Base-by-base conservation (phyloP, 1,284 basidiomycete genomes). In the Puccinia sorghi region DNA sequence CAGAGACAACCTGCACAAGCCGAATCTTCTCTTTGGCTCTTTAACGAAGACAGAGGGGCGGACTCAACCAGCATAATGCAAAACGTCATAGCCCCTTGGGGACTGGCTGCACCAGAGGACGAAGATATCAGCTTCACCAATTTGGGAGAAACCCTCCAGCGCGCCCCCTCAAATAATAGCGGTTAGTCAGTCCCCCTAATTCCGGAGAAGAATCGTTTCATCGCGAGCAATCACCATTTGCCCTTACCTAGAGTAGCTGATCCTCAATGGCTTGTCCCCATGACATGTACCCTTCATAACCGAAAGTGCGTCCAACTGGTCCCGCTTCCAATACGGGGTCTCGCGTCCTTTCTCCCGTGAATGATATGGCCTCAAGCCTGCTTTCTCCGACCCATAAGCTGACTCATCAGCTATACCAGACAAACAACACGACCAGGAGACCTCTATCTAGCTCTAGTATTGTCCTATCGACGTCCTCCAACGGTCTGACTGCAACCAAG, bases 1-100 rank as follows among this genome's bases (percentile, higher is more conserved):
- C 39, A 67, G 25, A 63, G 61, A 32, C 61, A 64, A 0, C 43
- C 32, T 25, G 2, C 25, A 9, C 46, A 69, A 52, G 66, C 59
- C 41, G 61, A 76, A 22, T 66, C 73, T 5, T 76, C 73, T 17
- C 73, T 76, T 52, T 76, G 73, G 73, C 61, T 76, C 20, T 76
- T 76, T 13, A 32, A 76, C 32, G 63, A 56, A 1, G 61, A 54
- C 17, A 37, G 48, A 64, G 52, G 46, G n/a, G 73, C 61, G 15
- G 61, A 63, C 37, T 63, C 73, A 54, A 67, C 63, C 11, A 76
- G 67, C 25, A 48, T 76, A 27, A 63, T 76, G 52, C 61, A 66
- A 56, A 63, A 17, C 27, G 73, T 67, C 22, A 56, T 66, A 27
- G 73, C 73, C 15, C 61, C 73, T 66, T 67, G 73, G 73, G 73